These are phyloP conservation scores for Blastobotrys ciferrii DNA, from an alignment of 1,139 yeast genomes.

Conservation along the genomic window DNA sequence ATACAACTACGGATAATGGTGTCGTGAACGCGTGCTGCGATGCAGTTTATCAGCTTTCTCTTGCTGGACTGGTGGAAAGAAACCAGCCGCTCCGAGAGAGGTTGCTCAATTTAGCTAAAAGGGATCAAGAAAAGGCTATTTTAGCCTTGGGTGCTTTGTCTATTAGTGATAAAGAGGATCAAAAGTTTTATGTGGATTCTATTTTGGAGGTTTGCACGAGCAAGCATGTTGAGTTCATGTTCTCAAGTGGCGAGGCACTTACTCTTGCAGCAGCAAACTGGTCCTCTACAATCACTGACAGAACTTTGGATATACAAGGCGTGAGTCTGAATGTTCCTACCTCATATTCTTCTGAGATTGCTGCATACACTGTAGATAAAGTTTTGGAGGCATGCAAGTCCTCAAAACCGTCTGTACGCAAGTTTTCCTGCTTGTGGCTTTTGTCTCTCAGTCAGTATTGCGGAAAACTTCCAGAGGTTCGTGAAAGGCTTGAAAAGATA, in stretches of 20 bases:
- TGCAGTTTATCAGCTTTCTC: slow-evolving; percentile 13
- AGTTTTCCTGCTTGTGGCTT: slow-evolving; percentile 83
- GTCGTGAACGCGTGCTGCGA: slow-evolving; percentile 11
- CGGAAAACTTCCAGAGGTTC: slow-evolving; percentile 48
- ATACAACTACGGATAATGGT: slow-evolving; percentile 13
- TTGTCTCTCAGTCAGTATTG: slow-evolving; percentile 76
- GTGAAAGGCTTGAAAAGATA: slow-evolving; percentile 50
- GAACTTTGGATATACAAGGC: slow-evolving; percentile 49
- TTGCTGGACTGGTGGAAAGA: slow-evolving; percentile 1
- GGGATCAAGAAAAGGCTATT: slow-evolving; percentile 55
- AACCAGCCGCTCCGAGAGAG: background rate
- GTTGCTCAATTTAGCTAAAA: slow-evolving; percentile 5
- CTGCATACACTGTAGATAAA: slow-evolving; percentile 42
- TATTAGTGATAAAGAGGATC: slow-evolving; percentile 38
- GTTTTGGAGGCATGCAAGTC: slow-evolving; percentile 54
- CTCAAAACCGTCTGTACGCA: slow-evolving; percentile 72
- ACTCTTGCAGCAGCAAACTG: slow-evolving; percentile 74
- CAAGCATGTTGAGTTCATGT: slow-evolving; percentile 70
- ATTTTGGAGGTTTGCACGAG: slow-evolving; percentile 62
- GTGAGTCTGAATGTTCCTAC: slow-evolving; percentile 16
- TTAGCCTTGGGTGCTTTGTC: slow-evolving; percentile 56
- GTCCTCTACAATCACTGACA: slow-evolving; percentile 57
- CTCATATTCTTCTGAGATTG: slow-evolving; percentile 12
- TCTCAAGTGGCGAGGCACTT: slow-evolving; percentile 83
- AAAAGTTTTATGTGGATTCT: slow-evolving; percentile 43